Evolutionary conservation across 768 basidiomycete species (phyloP), one percentile per base, ranked within the genome.

Genomic region (Psilocybe cubensis): DNA sequence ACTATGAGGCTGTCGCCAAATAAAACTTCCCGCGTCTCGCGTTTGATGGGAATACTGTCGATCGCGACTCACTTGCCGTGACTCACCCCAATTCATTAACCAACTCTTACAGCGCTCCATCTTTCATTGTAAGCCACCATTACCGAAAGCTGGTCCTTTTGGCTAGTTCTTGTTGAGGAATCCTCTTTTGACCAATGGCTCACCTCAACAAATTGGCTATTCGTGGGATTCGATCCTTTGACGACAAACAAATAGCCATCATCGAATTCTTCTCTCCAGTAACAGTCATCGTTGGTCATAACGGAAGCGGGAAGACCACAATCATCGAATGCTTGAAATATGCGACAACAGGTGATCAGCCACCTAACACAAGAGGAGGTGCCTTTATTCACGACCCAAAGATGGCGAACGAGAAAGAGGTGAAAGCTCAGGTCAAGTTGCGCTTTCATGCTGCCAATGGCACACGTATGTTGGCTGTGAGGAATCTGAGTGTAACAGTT

Each of bases 281-380:
- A 54, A 99, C 97, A 0, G 96, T 99, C 72, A 98, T 99, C 58
- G 95, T 98, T 2, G 97, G 97, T 2, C 92, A 95, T 77, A 99
- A 99, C 73, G 97, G 97, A 17, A 95, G 92, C 65, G 97, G 97
- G 42, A 99, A 99, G 76, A 99, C 97, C 2, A 99, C 96, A 0
- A 92, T 98, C 69, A 98, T 99, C 73, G 97, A 99, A 80, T 98
- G 96, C 75, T 84, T 99, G 72, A 98, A 98, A 79, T 99, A 99
- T 70, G 94, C 94, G 10, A 97, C 97, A 0, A 99, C 97, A 0
- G 97, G 97, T 25, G 96, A 98, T 72, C 91, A 98, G 65, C 97
- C 97, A 0, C 93, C 97, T 1, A 96, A 96, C 68, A 94, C 96
- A 21, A 94, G 95, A 59, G 96, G 96, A 28, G 97, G 96, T n/a